Conservation (phyloP, 2,329 filamentous ascomycete species). For the Metarhizium album region DNA sequence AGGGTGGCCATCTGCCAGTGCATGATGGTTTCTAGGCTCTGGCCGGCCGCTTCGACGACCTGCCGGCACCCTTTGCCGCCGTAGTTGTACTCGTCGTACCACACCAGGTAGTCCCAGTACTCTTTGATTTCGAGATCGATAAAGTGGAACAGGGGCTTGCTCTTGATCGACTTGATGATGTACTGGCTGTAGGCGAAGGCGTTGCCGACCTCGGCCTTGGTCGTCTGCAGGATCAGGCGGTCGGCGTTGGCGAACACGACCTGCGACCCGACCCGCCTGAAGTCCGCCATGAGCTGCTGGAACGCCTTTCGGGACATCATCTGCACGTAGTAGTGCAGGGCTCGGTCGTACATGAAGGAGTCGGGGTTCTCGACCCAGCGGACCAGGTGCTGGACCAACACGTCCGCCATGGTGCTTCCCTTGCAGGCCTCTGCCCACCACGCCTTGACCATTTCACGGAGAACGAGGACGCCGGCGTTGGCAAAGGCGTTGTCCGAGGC, state of each 20-base stretch:
- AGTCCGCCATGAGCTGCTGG: slow-evolving; percentile 93
- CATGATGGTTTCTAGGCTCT: slow-evolving; percentile 85
- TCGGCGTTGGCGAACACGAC: slow-evolving; percentile 92
- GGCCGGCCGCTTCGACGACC: slow-evolving; percentile 61
- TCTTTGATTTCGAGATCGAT: slow-evolving; percentile 95
- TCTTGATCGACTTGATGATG: slow-evolving; percentile 93
- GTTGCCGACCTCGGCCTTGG: slow-evolving; percentile 92
- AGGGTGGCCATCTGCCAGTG: slow-evolving; percentile 96
- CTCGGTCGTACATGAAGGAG: slow-evolving; percentile 90
- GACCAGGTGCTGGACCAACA: slow-evolving; percentile 94
- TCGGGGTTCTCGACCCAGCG: slow-evolving; percentile 93
- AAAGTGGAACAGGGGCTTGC: slow-evolving; percentile 92
- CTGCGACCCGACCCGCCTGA: slow-evolving; percentile 86
- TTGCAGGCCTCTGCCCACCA: slow-evolving; percentile 96
- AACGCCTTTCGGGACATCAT: slow-evolving; percentile 98
- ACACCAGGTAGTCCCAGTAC: slow-evolving; percentile 98
- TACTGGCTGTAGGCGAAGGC: slow-evolving; percentile 96
- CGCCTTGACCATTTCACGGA: slow-evolving; percentile 95
- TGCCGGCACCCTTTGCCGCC: slow-evolving; percentile 85
- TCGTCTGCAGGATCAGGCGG: slow-evolving; percentile 83
- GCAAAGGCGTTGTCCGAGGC: slow-evolving; percentile 86
- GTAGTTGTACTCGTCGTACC: slow-evolving; percentile 99
- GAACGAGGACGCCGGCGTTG: slow-evolving; percentile 78
- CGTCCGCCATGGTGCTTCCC: slow-evolving; percentile 88
- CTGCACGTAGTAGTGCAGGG: slow-evolving; percentile 93